Conservation (phyloP, 2,329 filamentous ascomycete genomes). For the Colletotrichum phormii region DNA sequence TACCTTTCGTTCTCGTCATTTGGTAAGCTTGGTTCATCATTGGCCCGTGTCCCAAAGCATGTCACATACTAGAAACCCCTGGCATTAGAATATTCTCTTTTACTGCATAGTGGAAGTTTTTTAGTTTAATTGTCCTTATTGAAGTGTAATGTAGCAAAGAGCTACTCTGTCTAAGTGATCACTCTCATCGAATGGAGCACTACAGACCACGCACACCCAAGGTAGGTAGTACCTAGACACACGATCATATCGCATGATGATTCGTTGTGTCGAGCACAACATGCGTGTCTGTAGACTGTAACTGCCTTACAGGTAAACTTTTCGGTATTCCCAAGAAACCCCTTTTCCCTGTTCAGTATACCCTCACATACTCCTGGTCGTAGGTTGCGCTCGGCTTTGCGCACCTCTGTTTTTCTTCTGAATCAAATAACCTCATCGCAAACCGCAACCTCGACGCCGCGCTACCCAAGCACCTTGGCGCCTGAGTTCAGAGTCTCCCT, state of each 20-base stretch:
- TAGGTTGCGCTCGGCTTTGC: neutral
- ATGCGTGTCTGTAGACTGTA: conserved; percentile 1
- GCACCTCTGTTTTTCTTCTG: neutral
- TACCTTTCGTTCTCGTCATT: neutral
- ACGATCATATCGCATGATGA: neutral
- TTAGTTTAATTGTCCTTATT: neutral
- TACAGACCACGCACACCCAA: neutral
- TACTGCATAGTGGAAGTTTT: neutral
- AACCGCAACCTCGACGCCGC: conserved; percentile 1
- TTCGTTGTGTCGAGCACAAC: neutral
- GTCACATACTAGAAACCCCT: neutral
- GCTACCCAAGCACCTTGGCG: neutral
- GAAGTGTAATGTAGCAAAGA: neutral
- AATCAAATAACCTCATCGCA: neutral
- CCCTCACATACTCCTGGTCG: neutral
- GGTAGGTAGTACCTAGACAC: neutral
- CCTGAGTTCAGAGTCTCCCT: neutral
- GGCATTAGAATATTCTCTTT: neutral
- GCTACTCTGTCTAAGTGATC: neutral
- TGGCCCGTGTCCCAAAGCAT: neutral
- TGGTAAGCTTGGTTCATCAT: conserved; percentile 1
- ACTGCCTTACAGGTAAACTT: conserved; percentile 7
- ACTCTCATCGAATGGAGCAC: neutral
- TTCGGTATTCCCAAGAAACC: neutral
- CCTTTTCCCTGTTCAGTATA: neutral